A percentile compares a stretch with the other conserved stretches of the same genome.
These are phyloP conservation scores for Fragosphaeria purpurea DNA, from an alignment of 2,329 filamentous ascomycete species.

Conservation along the genomic window DNA sequence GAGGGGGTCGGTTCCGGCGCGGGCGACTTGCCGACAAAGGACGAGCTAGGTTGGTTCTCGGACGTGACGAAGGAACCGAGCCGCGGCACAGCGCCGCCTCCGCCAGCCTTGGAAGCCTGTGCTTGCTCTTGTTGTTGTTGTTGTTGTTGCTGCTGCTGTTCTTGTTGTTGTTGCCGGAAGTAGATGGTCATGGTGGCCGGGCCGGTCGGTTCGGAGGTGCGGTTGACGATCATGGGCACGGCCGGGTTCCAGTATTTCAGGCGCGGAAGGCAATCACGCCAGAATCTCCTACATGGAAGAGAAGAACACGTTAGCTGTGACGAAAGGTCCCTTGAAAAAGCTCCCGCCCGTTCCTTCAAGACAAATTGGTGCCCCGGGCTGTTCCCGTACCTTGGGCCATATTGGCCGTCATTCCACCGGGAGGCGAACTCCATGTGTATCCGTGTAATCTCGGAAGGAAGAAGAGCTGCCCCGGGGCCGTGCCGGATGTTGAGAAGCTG, in stretches of 20 bases:
- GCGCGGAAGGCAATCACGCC: conserved; percentile 68
- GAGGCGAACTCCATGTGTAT: conserved; percentile 65
- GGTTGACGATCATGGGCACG: conserved; percentile 72
- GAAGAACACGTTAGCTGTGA: background rate
- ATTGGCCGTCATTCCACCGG: conserved; percentile 54
- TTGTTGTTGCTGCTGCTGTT: too few relatives aligned
- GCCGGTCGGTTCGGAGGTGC: conserved; percentile 45
- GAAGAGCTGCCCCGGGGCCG: conserved; percentile 72
- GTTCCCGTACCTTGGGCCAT: conserved; percentile 54
- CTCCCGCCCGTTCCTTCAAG: too few relatives aligned
- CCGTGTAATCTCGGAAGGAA: conserved; percentile 65
- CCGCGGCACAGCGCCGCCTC: too few relatives aligned
- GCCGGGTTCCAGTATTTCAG: conserved; percentile 92
- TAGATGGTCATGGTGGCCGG: conserved; percentile 57
- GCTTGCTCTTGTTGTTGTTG: background rate
- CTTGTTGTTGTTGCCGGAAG: conserved; percentile 31
- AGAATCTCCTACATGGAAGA: conserved; percentile 63
- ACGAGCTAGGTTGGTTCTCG: conserved; percentile 35
- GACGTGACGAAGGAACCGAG: conserved; percentile 9
- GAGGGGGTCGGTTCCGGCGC: conserved; percentile 37
- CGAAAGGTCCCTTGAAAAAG: too few relatives aligned
- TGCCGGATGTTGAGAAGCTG: conserved; percentile 66
- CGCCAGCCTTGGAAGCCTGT: conserved; percentile 3
- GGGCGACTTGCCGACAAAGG: conserved; percentile 35
- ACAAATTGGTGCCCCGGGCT: too few relatives aligned